phyloP scores from a whole-genome alignment of 495 filamentous ascomycete species.

The Daldinia loculata region DNA sequence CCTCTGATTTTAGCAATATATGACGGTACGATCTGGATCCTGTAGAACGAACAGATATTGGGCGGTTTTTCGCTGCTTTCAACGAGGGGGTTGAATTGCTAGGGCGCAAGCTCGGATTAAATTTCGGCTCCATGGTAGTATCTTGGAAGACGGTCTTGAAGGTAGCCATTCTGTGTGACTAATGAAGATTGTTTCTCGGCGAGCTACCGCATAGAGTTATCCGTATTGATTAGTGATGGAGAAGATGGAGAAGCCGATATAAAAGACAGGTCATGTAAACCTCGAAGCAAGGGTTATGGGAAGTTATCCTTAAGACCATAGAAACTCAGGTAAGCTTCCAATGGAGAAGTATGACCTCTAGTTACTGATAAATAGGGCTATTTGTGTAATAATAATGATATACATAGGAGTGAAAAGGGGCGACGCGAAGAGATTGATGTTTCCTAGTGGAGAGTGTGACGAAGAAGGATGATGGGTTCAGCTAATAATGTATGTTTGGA shows the following conservation, averaged over 20 bases:
- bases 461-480: not conserved
- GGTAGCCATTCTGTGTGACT: not conserved
- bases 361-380: constrained; percentile 19
- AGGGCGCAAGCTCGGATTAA: constrained; percentile 15
- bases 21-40: constrained; percentile 30
- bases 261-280: not conserved
- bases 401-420: constrained; percentile 25
- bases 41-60: constrained; percentile 32
- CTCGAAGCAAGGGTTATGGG: not conserved
- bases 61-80: constrained; percentile 20
- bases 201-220: not conserved
- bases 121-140: constrained; percentile 15
- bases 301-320: not conserved
- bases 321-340: not conserved
- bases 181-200: not conserved
- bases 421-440: constrained; percentile 1
- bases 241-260: not conserved
- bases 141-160: not conserved
- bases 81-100: constrained; percentile 40
- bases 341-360: constrained; percentile 6
- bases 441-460: not conserved
- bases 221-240: not conserved
- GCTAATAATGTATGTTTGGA: not conserved
- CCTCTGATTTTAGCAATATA: constrained; percentile 34
- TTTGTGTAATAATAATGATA: constrained; percentile 3